Evolutionary conservation across 179 eudicot genomes (phyloP), one percentile per base, ranked within the genome.

Genomic region (Beta macrorhiza): DNA sequence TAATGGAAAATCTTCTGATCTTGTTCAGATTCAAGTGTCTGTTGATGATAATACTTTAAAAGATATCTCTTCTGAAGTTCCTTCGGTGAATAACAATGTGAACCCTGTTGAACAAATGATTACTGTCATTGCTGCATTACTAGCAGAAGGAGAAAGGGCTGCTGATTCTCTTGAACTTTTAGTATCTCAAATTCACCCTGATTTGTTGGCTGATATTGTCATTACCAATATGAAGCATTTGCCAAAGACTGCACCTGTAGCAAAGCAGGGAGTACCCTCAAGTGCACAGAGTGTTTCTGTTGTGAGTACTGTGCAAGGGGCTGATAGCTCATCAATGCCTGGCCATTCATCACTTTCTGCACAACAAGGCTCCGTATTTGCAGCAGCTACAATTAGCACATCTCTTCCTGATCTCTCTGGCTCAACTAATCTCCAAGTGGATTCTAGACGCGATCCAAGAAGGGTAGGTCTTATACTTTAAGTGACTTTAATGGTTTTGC

Each of bases 71-170:
- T 68, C 93, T 63, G 87, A 83, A 79, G 84, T 79, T 81, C 85
- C 97, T 77, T 20, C 84, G 69, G 74, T 88, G 77, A 82, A 89
- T 76, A 87, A 80, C 63, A 88, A 76, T 61, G 79, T 88, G 84
- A 88, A 82, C 61, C 98, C 98, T 57, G 89, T 92, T 76, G 99
- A 94, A 80, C 95, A 97, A 87, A 94, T 97, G 97, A 91, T 97
- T 84, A 83, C 94, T 78, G 87, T 92, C 89, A 97, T 94, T 82
- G 97, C 93, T 84, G 99, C 98, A 81, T 89, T 97, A 68, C 81
- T 97, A 32, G 97, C 97, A 58, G 98, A 97, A 91, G 99, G 99
- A 55, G 99, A 97, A 81, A 91, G 97, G 83, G 99, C 95, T 72
- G 91, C 93, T 52, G 91, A 94, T 76, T 93, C 97, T 57, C 90